Conservation (phyloP, 2,329 filamentous ascomycete genomes). For the Graphiopsis chlorocephala region DNA sequence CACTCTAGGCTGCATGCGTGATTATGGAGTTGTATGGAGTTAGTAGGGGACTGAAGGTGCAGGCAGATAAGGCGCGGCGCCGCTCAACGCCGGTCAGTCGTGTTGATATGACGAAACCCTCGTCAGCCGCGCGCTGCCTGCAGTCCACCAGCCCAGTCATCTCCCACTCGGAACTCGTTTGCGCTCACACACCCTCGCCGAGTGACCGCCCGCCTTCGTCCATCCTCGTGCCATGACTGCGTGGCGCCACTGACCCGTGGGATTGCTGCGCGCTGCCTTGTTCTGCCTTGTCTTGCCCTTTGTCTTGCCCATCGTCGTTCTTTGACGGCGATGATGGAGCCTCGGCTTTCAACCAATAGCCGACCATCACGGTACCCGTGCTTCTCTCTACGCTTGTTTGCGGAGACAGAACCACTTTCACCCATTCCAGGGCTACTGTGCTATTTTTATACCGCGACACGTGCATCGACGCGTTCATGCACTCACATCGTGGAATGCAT, state of each 20-base stretch:
- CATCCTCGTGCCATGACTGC: constrained; percentile 7
- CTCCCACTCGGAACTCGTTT: neutral
- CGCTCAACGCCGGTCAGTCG: neutral
- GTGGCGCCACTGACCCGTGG: neutral
- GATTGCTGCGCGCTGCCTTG: neutral
- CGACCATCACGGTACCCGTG: neutral
- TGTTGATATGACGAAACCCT: neutral
- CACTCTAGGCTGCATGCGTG: neutral
- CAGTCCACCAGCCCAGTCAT: neutral
- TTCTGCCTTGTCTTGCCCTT: constrained; percentile 3
- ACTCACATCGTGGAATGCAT: neutral
- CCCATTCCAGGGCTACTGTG: neutral
- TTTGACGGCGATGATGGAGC: neutral
- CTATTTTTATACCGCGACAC: neutral
- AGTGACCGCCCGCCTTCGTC: neutral
- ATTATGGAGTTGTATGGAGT: neutral
- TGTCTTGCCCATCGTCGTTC: neutral
- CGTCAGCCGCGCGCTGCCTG: neutral
- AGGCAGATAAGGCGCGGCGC: neutral
- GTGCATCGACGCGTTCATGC: neutral
- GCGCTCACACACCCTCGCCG: neutral
- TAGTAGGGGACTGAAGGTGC: neutral
- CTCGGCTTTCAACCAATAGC: neutral
- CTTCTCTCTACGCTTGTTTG: neutral
- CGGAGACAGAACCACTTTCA: neutral